Conservation (phyloP, 257 asterid genomes). For the Lithospermum erythrorhizon region DNA sequence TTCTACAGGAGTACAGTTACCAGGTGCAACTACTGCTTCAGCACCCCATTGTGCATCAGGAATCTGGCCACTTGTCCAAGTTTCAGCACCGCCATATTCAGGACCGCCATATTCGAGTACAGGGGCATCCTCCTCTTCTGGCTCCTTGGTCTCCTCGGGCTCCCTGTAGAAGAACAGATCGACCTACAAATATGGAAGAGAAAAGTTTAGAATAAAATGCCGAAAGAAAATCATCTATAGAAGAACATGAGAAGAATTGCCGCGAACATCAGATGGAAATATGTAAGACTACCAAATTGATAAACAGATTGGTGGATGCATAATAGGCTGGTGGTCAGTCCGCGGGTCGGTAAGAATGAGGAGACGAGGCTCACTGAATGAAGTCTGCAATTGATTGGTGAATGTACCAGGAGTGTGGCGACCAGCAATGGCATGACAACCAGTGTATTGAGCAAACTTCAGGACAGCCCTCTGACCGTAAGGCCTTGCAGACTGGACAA, state of each 20-base stretch:
- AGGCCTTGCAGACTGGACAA: conserved; percentile 36
- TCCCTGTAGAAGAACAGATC: conserved; percentile 32
- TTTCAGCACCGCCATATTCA: conserved; percentile 5
- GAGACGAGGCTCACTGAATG: conserved; percentile 34
- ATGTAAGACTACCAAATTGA: neutral
- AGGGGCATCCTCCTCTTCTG: conserved; percentile 23
- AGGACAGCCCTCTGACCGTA: conserved; percentile 37
- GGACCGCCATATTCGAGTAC: conserved; percentile 11
- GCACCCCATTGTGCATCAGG: conserved; percentile 18
- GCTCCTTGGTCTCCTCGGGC: conserved; percentile 31
- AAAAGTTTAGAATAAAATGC: neutral
- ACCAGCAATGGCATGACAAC: conserved; percentile 26
- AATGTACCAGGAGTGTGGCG: conserved; percentile 34
- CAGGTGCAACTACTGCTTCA: conserved; percentile 10
- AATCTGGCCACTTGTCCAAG: conserved; percentile 14
- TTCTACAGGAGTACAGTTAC: neutral
- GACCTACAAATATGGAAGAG: conserved; percentile 16
- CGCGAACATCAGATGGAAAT: neutral
- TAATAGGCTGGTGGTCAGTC: conserved; percentile 25
- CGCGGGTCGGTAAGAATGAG: conserved; percentile 34
- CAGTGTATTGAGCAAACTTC: conserved; percentile 34
- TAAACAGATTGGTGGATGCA: neutral
- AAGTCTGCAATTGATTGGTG: conserved; percentile 32
- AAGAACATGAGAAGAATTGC: neutral
- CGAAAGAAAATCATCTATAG: neutral